phyloP scores from a whole-genome alignment of 1,284 basidiomycete species.

The Amylostereum areolatum region DNA sequence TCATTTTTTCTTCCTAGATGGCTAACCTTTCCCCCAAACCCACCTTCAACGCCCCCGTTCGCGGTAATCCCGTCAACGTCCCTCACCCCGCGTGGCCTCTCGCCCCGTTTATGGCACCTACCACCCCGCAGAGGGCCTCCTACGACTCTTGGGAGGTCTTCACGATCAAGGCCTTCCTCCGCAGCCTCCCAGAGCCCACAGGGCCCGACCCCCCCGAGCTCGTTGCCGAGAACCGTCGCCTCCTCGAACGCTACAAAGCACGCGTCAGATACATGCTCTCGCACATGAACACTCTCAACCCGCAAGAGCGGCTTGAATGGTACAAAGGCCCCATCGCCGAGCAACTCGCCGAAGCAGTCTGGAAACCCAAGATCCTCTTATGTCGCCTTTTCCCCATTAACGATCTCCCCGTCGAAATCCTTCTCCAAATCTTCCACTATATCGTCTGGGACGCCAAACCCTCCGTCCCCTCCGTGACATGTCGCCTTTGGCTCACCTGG shows the following conservation, averaged over 20 bases:
- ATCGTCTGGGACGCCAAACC: conserved; percentile 37
- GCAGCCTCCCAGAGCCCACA: conserved; percentile 6
- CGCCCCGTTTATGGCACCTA: neutral
- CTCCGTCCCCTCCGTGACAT: conserved; percentile 26
- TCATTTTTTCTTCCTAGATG: too few relatives aligned
- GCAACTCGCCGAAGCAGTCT: conserved; percentile 12
- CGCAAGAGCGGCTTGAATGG: too few relatives aligned
- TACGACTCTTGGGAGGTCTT: conserved; percentile 3
- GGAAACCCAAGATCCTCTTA: conserved; percentile 25
- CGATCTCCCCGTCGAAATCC: conserved; percentile 57
- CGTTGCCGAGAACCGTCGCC: neutral
- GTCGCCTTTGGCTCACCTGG: conserved; percentile 47
- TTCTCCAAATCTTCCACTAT: conserved; percentile 54
- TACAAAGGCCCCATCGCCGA: too few relatives aligned
- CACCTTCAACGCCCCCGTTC: too few relatives aligned
- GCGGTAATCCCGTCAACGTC: too few relatives aligned
- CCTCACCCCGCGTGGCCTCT: neutral
- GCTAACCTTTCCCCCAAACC: too few relatives aligned
- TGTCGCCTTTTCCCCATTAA: conserved; percentile 51
- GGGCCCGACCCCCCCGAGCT: neutral
- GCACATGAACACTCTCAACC: neutral
- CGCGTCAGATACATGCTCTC: conserved; percentile 17
- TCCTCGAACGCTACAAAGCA: conserved; percentile 2
- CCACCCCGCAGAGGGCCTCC: neutral
- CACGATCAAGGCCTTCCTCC: neutral